phyloP scores from a whole-genome alignment of 352 stramenopile genomes.

The Phytophthora crassamura region DNA sequence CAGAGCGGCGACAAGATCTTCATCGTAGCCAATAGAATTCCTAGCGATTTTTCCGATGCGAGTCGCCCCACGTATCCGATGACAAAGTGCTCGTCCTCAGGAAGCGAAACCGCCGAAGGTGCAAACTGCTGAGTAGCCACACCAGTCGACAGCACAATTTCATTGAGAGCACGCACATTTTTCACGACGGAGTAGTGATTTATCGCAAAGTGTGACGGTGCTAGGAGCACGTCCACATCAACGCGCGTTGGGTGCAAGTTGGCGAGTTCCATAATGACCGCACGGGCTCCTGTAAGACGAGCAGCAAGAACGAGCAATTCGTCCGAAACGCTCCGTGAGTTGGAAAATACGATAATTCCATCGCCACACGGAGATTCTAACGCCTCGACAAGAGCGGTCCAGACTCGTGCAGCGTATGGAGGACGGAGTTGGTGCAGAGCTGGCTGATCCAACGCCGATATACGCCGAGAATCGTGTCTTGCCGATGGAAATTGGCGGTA shows the following conservation, averaged over 20 bases:
- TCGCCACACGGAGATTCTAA: constrained; percentile 39
- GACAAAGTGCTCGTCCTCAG: constrained; percentile 32
- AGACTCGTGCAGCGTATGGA: constrained; percentile 33
- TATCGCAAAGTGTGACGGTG: constrained; percentile 60
- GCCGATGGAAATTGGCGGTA: constrained; percentile 33
- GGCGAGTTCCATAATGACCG: constrained; percentile 59
- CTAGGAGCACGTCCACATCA: constrained; percentile 53
- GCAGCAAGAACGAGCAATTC: constrained; percentile 43
- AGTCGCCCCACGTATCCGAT: constrained; percentile 60
- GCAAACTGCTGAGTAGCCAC: constrained; percentile 48
- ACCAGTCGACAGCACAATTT: constrained; percentile 51
- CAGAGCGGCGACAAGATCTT: constrained; percentile 36
- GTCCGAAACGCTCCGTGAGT: constrained; percentile 44
- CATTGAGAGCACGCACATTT: constrained; percentile 28
- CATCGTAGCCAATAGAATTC: constrained; percentile 42
- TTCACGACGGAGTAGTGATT: constrained; percentile 48
- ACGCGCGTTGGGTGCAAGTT: constrained; percentile 50
- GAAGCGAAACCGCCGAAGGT: constrained; percentile 16
- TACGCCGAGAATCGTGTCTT: constrained; percentile 12
- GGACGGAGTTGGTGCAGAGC: constrained; percentile 30
- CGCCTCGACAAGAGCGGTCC: constrained; percentile 29
- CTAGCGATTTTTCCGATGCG: constrained; percentile 57
- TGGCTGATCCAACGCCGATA: constrained; percentile 22
- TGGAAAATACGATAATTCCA: constrained; percentile 58
- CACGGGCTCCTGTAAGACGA: constrained; percentile 40